A percentile compares a stretch with the other conserved stretches of the same genome.
Evolutionary conservation across 2,329 filamentous ascomycete genomes (phyloP).

Genomic region (Ceratocystis albifundus): DNA sequence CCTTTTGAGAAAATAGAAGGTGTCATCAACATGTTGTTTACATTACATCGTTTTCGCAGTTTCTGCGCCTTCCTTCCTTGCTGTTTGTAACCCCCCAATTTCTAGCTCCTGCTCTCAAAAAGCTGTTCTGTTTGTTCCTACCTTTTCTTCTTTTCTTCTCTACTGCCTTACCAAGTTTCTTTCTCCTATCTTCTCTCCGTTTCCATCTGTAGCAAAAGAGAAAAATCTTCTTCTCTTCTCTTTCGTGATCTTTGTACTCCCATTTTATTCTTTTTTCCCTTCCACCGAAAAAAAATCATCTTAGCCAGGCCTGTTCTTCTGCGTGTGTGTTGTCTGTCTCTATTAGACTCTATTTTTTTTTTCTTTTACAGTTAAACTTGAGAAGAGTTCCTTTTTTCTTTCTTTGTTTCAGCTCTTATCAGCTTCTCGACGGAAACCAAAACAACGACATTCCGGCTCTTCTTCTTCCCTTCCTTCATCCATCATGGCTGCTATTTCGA

Average conservation of each 20-base stretch:
- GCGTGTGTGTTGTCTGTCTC: background rate
- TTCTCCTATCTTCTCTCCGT: background rate
- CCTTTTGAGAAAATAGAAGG: background rate
- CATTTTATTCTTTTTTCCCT: background rate
- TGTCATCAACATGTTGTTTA: background rate
- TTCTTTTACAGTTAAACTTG: slow-evolving; percentile 1
- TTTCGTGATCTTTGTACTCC: slow-evolving; percentile 6
- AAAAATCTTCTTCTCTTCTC: background rate
- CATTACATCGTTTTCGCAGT: background rate
- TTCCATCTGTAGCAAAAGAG: background rate
- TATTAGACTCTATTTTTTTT: slow-evolving; percentile 13
- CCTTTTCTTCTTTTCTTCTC: background rate
- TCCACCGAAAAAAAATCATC: background rate
- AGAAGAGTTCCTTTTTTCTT: background rate
- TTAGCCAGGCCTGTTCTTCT: background rate
- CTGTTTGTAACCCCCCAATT: background rate
- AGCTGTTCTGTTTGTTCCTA: background rate
- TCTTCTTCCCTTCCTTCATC: background rate
- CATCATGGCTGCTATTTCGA: slow-evolving; percentile 17
- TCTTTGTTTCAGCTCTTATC: slow-evolving; percentile 9
- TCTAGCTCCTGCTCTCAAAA: slow-evolving; percentile 1
- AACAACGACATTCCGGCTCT: slow-evolving; percentile 27
- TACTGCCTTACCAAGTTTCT: background rate
- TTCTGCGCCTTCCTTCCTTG: slow-evolving; percentile 8
- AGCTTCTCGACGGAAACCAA: background rate